Evolutionary conservation across 2,329 filamentous ascomycete genomes (phyloP), one percentile per base, ranked within the genome.

Genomic region (Diaporthe citri): DNA sequence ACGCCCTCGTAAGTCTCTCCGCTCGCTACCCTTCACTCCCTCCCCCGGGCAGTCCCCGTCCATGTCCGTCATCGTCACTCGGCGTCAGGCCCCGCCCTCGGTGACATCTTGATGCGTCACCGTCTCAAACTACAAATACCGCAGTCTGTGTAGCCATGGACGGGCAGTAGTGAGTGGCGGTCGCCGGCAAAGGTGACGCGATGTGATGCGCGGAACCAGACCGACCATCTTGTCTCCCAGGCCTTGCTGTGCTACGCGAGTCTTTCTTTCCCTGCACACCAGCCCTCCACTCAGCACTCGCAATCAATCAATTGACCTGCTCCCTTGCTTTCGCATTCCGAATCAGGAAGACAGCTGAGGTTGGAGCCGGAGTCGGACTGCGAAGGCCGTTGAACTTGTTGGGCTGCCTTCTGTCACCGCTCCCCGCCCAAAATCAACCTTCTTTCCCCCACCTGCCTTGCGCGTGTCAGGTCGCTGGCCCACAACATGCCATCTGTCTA

Each of bases 1-100:
- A 80, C 82, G 85, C 76, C 85, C 85, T 75, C 83, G 85, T 87
- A 85, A 83, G 84, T 80, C 39, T 20, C 15, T 62, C 28, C 20
- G 22, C 31, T 28, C 57, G 41, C 39, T 15, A 70, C 20, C 34
- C 17, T 28, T 34, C 62, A 25, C 31, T n/a, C 52, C 25, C 48
- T 51, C 52, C 51, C 43, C 39, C 56, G 52, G 62, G 46, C 51
- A 28, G 22, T 59, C 55, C 56, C 67, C 17, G 34, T 20, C 34
- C 52, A n/a, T 55, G 39, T 46, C 60, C 70, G 46, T 71, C 64
- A 67, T 48, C 34, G 31, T 34, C 64, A 10, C 22, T 13, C 48
- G 64, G 46, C 22, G 64, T 67, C 64, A 67, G 13, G 22, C 46
- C 46, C 28, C 46, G 46, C 46, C 6, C 31, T 39, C 17, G 31